These are phyloP conservation scores for Zygosaccharomyces pseudorouxii DNA, from an alignment of 805 yeast species.

Conservation along the genomic window DNA sequence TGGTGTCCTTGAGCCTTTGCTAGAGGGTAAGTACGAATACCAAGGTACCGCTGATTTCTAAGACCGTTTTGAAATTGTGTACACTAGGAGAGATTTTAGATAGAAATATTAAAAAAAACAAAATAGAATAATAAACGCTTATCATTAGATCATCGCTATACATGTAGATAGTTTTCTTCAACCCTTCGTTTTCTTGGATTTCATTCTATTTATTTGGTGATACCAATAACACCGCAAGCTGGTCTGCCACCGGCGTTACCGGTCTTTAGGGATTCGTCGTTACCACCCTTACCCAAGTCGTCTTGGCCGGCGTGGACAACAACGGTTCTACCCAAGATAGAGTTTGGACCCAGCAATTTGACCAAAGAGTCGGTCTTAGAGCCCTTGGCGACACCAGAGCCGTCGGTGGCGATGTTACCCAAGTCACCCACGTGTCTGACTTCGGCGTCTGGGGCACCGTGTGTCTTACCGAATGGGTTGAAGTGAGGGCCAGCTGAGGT, in stretches of 20 bases:
- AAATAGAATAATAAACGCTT: background rate
- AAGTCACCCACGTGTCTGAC: constrained; percentile 67
- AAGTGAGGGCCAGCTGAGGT: constrained; percentile 98
- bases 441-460: constrained; percentile 80
- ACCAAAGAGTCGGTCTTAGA: constrained; percentile 69
- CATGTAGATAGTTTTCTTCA: background rate
- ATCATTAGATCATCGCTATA: constrained; percentile 2
- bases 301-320: constrained; percentile 91
- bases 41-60: constrained; percentile 31
- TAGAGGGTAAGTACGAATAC: constrained; percentile 37
- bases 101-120: background rate
- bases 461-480: constrained; percentile 84
- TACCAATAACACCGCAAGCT: constrained; percentile 97
- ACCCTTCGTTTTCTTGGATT: too few species aligned
- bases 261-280: constrained; percentile 85
- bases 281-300: constrained; percentile 92
- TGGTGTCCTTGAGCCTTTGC: constrained; percentile 68
- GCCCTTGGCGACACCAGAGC: constrained; percentile 88
- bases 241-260: constrained; percentile 98
- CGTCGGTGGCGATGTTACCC: constrained; percentile 90
- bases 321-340: constrained; percentile 91
- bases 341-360: constrained; percentile 79
- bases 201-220: constrained; percentile 19
- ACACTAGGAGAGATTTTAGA: constrained; percentile 1
- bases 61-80: constrained; percentile 1